phyloP scores from a whole-genome alignment of 805 yeast genomes.

The Dipodascus geniculatus region DNA sequence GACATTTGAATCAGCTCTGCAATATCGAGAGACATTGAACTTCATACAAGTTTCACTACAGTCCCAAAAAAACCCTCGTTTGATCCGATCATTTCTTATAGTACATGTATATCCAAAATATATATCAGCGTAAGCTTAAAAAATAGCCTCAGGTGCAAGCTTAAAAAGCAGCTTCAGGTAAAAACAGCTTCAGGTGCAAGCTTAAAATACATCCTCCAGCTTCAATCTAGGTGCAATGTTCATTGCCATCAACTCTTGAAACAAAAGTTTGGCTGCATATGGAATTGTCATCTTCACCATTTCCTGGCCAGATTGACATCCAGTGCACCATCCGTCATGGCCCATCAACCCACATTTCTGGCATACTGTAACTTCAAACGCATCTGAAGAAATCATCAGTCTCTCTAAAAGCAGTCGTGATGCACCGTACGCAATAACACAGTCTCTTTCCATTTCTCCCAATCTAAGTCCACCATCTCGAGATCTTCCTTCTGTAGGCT shows the following conservation, averaged over 20 bases:
- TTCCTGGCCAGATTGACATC: conserved; percentile 79
- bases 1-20: no score
- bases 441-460: conserved; percentile 99
- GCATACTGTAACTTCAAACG: conserved; percentile 94
- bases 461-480: conserved; percentile 98
- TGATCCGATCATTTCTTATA: no score
- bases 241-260: conserved; percentile 98
- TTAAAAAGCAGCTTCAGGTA: conserved; percentile 72
- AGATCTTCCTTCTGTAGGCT: conserved; percentile 97
- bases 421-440: conserved; percentile 98
- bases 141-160: conserved; percentile 22
- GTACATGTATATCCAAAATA: no score
- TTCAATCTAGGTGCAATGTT: conserved; percentile 93
- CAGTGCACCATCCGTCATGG: conserved; percentile 94
- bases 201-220: conserved; percentile 71
- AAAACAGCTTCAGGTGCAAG: conserved; percentile 22
- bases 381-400: conserved; percentile 93
- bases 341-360: conserved; percentile 95
- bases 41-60: no score
- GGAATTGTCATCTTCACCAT: conserved; percentile 94
- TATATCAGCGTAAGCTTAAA: no score
- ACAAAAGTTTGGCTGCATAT: conserved; percentile 93
- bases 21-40: no score
- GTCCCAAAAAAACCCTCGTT: no score
- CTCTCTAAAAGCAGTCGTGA: conserved; percentile 88